Base-by-base conservation (phyloP, 805 yeast genomes). In the Nakazawaea pomicola region DNA sequence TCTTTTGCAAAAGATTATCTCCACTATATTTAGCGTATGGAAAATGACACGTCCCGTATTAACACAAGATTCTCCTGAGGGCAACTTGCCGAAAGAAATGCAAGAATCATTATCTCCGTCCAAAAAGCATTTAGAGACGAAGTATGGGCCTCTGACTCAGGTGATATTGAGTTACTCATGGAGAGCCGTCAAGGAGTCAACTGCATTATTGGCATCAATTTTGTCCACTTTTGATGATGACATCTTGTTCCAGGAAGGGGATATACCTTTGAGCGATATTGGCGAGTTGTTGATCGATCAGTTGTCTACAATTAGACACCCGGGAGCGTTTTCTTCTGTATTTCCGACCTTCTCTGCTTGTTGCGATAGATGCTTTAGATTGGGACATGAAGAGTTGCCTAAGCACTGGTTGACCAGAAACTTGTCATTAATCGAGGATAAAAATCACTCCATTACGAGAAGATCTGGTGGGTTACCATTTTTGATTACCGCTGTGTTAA, bases 391-490 rank as follows among this genome's bases (percentile, higher is more conserved):
- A 12, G 49, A 49, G 0, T 64, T 62, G 30, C 79, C 90, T 4
- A 52, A 55, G 9, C 42, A 48, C 11, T 87, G 95, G 95, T 58
- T 89, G 3, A 54, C 65, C 12, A 58, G 65, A n/a, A 82, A 76
- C 48, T 50, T 89, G 12, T 53, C 56, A 4, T 55, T 77, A 34
- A 62, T 86, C 19, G 70, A 72, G 45, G 65, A 66, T 0, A 76
- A 73, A 50, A 67, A 83, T 0, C 90, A 87, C 51, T 72, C 75
- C 34, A 83, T 90, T 38, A 84, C 95, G 0, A 72, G 98, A 56
- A 69, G 98, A 48, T 89, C 97, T 1, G 98, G 96, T 2, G 97
- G 98, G 0, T 61, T 93, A 14, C 98, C 98, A 1, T 82, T 67
- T 51, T 64, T 91, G 39, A 67, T 91, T 11, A 74, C 93, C 1